Base-by-base conservation (phyloP, 306 rosid species). In the Cicer pinnatifidum region DNA sequence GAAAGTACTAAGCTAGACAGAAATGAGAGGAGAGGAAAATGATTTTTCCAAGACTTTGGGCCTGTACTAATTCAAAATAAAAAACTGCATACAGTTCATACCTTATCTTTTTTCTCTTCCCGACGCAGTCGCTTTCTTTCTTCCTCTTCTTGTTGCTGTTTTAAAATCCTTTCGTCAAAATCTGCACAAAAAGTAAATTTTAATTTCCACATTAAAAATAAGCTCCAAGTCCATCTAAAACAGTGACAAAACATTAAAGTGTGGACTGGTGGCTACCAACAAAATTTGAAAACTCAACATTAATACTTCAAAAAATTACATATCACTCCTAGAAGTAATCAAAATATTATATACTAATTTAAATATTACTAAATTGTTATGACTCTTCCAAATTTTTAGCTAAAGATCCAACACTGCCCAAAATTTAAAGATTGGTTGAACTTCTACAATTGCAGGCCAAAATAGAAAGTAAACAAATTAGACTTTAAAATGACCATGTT, bases 101-200 rank as follows among this genome's bases (percentile, higher is more conserved):
- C 99, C 97, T 90, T 94, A 75, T 94, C 97, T 71, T 91, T 94
- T 84, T 91, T 94, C 87, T 80, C 91, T 88, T 94, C 99, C 16
- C 93, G 85, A 40, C 96, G 97, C 68, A 86, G 84, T 63, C 96
- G 89, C 84, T 91, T 94, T 76, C 88, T 87, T 80, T 94, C 97
- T 76, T 91, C 99, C 86, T 95, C 99, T 80, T 95, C 99, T 78
- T 91, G 96, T 83, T 91, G 99, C 78, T 91, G 97, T 81, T 88
- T 95, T 77, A 91, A 53, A 68, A 95, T 87, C 76, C 99, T 85
- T 12, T 90, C 99, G 44, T 95, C 99, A 81, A 95, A 95, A 85
- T 95, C 99, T 91, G 71, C 64, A 38, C 66, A 28, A n/a, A n/a
- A n/a, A n/a, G n/a, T n/a, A n/a, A n/a, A n/a, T n/a, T n/a, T n/a